phyloP scores from a whole-genome alignment of 2,329 filamentous ascomycete species.

The Arthrobotrys entomopaga region DNA sequence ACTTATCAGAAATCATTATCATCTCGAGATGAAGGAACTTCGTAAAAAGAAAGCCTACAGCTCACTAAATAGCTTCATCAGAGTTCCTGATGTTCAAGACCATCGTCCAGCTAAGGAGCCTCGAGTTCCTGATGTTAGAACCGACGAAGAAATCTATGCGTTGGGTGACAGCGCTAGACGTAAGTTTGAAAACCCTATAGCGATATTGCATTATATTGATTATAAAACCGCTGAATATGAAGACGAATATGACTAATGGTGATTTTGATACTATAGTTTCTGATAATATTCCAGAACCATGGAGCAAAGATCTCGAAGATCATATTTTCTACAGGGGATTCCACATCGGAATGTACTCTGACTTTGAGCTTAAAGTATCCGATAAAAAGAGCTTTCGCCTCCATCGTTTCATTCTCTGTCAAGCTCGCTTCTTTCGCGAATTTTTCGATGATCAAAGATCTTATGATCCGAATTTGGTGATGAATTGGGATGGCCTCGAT shows the following conservation, averaged over 20 bases:
- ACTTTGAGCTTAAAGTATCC: constrained; percentile 14
- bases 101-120: neutral
- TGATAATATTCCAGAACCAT: neutral
- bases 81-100: neutral
- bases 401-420: constrained; percentile 43
- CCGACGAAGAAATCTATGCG: neutral
- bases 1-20: neutral
- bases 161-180: constrained; percentile 6
- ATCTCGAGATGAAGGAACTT: neutral
- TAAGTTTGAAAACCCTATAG: neutral
- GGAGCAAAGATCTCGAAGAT: constrained; percentile 37
- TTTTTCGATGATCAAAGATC: constrained; percentile 15
- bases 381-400: constrained; percentile 15
- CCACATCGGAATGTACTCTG: constrained; percentile 24
- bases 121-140: neutral
- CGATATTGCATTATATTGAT: too few species aligned
- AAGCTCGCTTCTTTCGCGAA: constrained; percentile 33
- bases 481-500: constrained; percentile 32
- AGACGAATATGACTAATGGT: too few species aligned
- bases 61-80: constrained; percentile 3
- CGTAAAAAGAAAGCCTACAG: neutral
- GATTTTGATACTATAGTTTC: neutral
- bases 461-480: neutral
- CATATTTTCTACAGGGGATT: constrained; percentile 41
- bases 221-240: too few species aligned